Percentiles rank a stretch among this genome's conserved stretches.
phyloP scores from a whole-genome alignment of 208 protist genomes.

The Acanthamoeba culbertsoni region DNA sequence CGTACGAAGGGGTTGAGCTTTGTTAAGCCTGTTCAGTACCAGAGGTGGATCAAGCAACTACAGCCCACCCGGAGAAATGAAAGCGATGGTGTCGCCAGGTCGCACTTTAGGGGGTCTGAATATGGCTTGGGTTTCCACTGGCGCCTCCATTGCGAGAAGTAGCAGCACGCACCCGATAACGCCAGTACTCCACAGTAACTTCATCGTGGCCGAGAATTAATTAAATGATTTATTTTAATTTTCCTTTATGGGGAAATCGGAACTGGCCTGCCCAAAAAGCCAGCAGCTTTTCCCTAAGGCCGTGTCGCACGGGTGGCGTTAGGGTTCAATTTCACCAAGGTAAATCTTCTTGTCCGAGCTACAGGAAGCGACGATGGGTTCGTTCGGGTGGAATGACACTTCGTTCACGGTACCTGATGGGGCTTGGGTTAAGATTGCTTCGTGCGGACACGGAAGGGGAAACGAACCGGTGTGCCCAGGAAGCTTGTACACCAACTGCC shows the following conservation, averaged over 20 bases:
- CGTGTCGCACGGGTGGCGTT: not conserved
- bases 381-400: conserved; percentile 77
- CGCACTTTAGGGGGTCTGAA: not conserved
- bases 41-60: not conserved
- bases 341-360: conserved; percentile 77
- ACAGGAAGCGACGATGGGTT: conserved; percentile 80
- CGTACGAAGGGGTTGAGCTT: not conserved
- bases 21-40: not conserved
- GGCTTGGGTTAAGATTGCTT: not conserved
- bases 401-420: conserved; percentile 67
- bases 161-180: not conserved
- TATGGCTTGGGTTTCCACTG: not conserved
- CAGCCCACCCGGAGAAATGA: conserved; percentile 15
- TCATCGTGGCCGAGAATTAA: no score
- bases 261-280: no score
- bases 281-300: no score
- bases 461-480: conserved; percentile 72
- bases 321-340: conserved; percentile 77
- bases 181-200: no score
- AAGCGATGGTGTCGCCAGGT: conserved; percentile 9
- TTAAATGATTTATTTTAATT: not conserved
- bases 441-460: not conserved
- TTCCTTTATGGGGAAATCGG: not conserved
- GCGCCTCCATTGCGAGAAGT: not conserved
- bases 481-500: conserved; percentile 71